These are phyloP conservation scores for Paraphysoderma sedebokerense DNA, from an alignment of 371 early-diverging fungal species.

Conservation along the genomic window DNA sequence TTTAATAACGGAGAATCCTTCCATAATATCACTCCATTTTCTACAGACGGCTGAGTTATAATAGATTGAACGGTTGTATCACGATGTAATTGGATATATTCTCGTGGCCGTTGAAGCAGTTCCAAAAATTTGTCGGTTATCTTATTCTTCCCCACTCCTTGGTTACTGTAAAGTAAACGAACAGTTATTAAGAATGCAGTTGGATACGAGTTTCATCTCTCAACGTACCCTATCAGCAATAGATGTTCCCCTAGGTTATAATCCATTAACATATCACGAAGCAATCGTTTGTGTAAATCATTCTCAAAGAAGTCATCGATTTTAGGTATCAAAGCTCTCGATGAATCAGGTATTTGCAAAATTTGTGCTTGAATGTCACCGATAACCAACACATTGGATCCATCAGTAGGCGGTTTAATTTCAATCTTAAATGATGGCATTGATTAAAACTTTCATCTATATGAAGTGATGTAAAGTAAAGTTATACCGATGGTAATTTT, in stretches of 20 bases:
- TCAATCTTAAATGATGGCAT: constrained; percentile 32
- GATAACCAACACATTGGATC: constrained; percentile 29
- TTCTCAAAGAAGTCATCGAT: constrained; percentile 56
- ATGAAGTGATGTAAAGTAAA: background rate
- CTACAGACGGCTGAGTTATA: constrained; percentile 55
- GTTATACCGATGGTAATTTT: constrained; percentile 12
- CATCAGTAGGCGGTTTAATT: constrained; percentile 27
- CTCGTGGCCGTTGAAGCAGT: constrained; percentile 48
- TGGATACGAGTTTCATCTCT: background rate
- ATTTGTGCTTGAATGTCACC: constrained; percentile 36
- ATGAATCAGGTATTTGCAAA: constrained; percentile 38
- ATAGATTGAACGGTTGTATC: constrained; percentile 69
- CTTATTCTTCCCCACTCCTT: constrained; percentile 77
- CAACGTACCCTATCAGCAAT: constrained; percentile 11
- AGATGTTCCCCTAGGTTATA: constrained; percentile 50
- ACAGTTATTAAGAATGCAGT: background rate
- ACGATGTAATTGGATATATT: constrained; percentile 70
- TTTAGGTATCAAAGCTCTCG: constrained; percentile 32
- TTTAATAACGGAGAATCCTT: constrained; percentile 63
- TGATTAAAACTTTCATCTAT: background rate
- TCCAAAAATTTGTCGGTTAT: constrained; percentile 60
- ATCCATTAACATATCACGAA: constrained; percentile 54
- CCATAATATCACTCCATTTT: constrained; percentile 49
- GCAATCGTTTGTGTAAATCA: constrained; percentile 44
- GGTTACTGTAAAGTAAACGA: constrained; percentile 58